Evolutionary conservation across 1,139 yeast species (phyloP).

Genomic region (Debaryomyces coudertii): DNA sequence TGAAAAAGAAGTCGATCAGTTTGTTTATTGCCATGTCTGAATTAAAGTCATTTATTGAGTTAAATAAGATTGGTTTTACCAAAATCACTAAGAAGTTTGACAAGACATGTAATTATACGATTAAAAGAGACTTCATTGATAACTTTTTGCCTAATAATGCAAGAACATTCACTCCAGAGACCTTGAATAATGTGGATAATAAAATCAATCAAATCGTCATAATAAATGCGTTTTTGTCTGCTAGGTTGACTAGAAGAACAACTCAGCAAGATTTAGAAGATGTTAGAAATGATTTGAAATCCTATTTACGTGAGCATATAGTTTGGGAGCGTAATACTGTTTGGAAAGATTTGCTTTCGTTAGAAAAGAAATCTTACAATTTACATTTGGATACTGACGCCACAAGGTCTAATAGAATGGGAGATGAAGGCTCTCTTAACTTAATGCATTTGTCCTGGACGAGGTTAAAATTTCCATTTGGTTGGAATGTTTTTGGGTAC

Average conservation of each 20-base stretch:
- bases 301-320: slow-evolving; percentile 85
- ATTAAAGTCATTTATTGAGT: slow-evolving; percentile 75
- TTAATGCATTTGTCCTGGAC: slow-evolving; percentile 30
- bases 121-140: slow-evolving; percentile 56
- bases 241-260: slow-evolving; percentile 33
- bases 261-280: slow-evolving; percentile 42
- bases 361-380: slow-evolving; percentile 63
- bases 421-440: slow-evolving; percentile 31
- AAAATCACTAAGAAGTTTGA: slow-evolving; percentile 91
- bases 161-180: slow-evolving; percentile 46
- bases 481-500: slow-evolving; percentile 22
- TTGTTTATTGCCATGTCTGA: slow-evolving; percentile 80
- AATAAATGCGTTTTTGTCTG: slow-evolving; percentile 48
- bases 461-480: slow-evolving; percentile 25
- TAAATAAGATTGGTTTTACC: slow-evolving; percentile 84
- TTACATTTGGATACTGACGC: slow-evolving; percentile 34
- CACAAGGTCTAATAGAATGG: slow-evolving; percentile 33
- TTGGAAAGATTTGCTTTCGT: slow-evolving; percentile 92
- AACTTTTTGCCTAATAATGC: slow-evolving; percentile 48
- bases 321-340: slow-evolving; percentile 97
- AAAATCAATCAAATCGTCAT: slow-evolving; percentile 52
- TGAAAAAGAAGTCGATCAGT: slow-evolving; percentile 67
- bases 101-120: slow-evolving; percentile 67
- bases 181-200: slow-evolving; percentile 46
- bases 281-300: slow-evolving; percentile 68